Conservation (phyloP, 2,329 filamentous ascomycete species). For the Fusarium secorum region DNA sequence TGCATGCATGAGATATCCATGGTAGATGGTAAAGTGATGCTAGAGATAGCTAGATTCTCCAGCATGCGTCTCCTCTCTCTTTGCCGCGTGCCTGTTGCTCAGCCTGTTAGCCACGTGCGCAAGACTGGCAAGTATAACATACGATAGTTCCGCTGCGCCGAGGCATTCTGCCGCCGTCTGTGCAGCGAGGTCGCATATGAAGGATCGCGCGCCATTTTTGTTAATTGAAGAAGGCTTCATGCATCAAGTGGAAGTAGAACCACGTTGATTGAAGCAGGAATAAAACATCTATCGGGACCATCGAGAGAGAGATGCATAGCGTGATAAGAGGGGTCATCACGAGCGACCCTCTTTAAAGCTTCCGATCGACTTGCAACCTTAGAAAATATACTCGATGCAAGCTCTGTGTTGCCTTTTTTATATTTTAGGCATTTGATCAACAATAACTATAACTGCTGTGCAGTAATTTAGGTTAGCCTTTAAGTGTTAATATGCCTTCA, state of each 20-base stretch:
- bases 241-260: not conserved
- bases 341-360: not conserved
- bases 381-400: not conserved
- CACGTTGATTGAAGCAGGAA: not conserved
- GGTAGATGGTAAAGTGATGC: not conserved
- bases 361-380: not conserved
- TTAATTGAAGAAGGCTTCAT: not conserved
- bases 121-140: not conserved
- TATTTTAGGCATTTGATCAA: too few relatives aligned
- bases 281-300: fast-evolving
- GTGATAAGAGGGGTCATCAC: not conserved
- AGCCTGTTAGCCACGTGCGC: not conserved
- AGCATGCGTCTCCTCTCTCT: not conserved
- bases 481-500: fast-evolving
- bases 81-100: not conserved
- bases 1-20: not conserved
- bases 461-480: not conserved
- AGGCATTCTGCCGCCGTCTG: not conserved
- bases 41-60: not conserved
- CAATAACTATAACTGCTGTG: too few relatives aligned
- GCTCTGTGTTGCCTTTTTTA: too few relatives aligned
- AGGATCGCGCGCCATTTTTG: not conserved
- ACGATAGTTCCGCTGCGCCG: not conserved
- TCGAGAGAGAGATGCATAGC: not conserved
- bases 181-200: not conserved